Conservation (phyloP, 495 filamentous ascomycete species). For the Annulohypoxylon stygium region DNA sequence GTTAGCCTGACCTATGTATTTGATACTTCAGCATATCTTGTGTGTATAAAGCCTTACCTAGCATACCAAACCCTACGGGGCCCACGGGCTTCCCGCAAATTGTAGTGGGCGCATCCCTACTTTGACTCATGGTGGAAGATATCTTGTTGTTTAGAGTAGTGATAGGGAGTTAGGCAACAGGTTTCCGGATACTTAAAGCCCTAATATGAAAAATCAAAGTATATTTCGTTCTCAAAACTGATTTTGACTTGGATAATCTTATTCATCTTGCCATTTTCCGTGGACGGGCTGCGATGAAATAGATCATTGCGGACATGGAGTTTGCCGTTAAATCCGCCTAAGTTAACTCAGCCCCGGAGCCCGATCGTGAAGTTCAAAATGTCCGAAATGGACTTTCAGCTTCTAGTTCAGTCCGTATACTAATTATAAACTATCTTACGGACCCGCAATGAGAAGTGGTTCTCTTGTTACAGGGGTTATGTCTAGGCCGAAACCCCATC, state of each 20-base stretch:
- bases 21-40: not conserved
- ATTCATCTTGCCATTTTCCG: not conserved
- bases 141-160: not conserved
- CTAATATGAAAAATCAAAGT: not conserved
- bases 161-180: not conserved
- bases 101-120: constrained; percentile 13
- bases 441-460: not conserved
- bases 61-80: constrained; percentile 56
- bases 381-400: not conserved
- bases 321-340: constrained; percentile 8
- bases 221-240: not conserved
- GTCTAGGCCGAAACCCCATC: no score
- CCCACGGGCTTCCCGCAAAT: constrained; percentile 52
- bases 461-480: not conserved
- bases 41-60: constrained; percentile 43
- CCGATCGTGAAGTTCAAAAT: not conserved
- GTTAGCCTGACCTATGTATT: not conserved
- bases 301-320: constrained; percentile 1
- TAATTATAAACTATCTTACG: not conserved
- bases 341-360: not conserved
- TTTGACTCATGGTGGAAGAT: not conserved
- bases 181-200: not conserved
- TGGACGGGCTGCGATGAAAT: not conserved
- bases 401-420: not conserved
- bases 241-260: not conserved